Conservation (phyloP, 352 stramenopile species). For the Globisporangium heterothallicum region DNA sequence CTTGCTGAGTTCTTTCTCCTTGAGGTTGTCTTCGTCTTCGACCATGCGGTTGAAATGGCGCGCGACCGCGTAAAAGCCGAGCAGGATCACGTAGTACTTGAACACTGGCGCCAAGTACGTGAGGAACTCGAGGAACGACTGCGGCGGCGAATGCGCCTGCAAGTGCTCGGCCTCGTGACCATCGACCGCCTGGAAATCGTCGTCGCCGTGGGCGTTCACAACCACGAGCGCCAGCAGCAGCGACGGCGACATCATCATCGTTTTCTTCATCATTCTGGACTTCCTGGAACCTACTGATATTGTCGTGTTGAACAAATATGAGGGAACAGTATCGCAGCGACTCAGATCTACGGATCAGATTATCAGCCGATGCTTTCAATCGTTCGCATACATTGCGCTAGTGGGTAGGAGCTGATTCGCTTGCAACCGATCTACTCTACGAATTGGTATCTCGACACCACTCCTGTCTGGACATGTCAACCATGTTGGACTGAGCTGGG, state of each 20-base stretch:
- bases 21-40: slow-evolving; percentile 35
- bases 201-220: not conserved
- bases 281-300: no score
- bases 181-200: not conserved
- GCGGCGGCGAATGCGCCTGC: slow-evolving; percentile 20
- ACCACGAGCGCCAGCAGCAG: not conserved
- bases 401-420: no score
- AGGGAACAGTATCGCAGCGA: no score
- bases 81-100: slow-evolving; percentile 72
- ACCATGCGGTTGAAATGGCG: slow-evolving; percentile 57
- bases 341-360: no score
- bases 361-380: no score
- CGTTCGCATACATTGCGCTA: no score
- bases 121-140: slow-evolving; percentile 52
- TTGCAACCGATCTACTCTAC: no score
- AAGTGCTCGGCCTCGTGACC: slow-evolving; percentile 3
- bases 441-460: no score
- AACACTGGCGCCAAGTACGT: slow-evolving; percentile 49
- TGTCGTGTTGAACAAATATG: no score
- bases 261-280: not conserved
- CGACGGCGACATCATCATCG: not conserved
- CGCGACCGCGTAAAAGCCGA: slow-evolving; percentile 51
- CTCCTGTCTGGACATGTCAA: no score
- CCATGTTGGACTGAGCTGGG: no score
- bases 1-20: slow-evolving; percentile 32